Evolutionary conservation across 176 grass and related monocot genomes (phyloP), one percentile per base, ranked within the genome.

Genomic region (Thalia dealbata): DNA sequence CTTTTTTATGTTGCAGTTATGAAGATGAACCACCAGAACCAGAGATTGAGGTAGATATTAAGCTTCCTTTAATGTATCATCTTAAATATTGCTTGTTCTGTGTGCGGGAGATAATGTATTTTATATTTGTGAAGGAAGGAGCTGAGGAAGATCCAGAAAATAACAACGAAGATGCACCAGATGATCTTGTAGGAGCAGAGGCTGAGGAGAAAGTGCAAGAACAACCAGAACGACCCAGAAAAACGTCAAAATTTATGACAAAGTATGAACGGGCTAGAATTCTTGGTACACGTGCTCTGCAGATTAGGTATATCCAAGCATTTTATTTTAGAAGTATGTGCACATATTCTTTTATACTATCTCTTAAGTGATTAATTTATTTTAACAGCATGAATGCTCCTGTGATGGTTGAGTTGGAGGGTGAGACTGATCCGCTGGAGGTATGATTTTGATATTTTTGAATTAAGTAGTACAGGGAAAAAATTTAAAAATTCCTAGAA

Each of bases 211-310:
- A 92, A 51, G 81, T 84, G 21, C 88, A 88, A 69, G 86, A 86
- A 77, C 70, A 76, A 24, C 67, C 63, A 13, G 59, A 70, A 50
- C 55, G 51, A 3, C 64, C 74, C 21, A 84, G 92, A n/a, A 87
- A 96, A 75, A 96, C 92, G 16, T 68, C 89, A 70, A 96, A 92
- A 61, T 96, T 80, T 45, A 92, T 96, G 89, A 96, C 89, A 3
- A 96, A 96, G 61, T 92, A 96, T 84, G 93, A 96, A 78, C 86
- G 89, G 62, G 93, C 93, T 64, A 85, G 89, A 69, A 96, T 92
- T 70, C 84, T 96, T 24, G 89, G 92, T 61, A 92, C 93, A 28
- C 81, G 93, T 23, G 89, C 93, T 74, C 78, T 96, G 78, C 84
- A 96, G 81, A 92, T 96, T 72, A 96, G 89, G 92, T 89, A 50